Evolutionary conservation across 805 yeast genomes (phyloP).

Genomic region (Kazachstania kunashirensis): DNA sequence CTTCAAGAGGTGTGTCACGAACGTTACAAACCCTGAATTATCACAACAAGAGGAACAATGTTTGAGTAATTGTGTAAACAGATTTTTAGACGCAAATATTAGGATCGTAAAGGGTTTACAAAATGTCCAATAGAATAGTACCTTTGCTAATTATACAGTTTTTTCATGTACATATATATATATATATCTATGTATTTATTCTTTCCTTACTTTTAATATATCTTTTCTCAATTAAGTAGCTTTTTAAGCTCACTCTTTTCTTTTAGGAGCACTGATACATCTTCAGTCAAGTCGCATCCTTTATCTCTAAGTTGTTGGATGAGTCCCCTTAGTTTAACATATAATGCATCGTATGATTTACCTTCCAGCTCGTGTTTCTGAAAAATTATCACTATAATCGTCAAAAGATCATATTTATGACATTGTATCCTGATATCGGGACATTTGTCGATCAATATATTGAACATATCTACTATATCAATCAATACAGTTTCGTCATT

Average conservation of each 20-base stretch:
- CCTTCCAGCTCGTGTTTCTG: constrained; percentile 24
- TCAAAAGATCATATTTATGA: constrained; percentile 22
- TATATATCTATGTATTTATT: no score
- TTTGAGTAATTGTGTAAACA: constrained; percentile 68
- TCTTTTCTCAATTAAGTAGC: no score
- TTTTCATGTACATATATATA: neutral
- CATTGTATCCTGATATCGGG: constrained; percentile 16
- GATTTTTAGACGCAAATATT: constrained; percentile 81
- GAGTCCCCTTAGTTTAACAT: neutral
- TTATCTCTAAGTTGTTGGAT: neutral
- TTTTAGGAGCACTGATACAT: neutral
- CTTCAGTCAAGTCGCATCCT: constrained; percentile 1
- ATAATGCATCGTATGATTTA: constrained; percentile 5
- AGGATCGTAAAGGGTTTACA: constrained; percentile 56
- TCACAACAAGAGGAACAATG: constrained; percentile 58
- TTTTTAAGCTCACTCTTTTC: neutral
- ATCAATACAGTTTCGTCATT: constrained; percentile 9
- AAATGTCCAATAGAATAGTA: constrained; percentile 19
- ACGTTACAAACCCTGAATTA: constrained; percentile 40
- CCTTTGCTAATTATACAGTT: no score
- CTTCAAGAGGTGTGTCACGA: constrained; percentile 70
- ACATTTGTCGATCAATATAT: constrained; percentile 5
- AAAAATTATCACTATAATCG: constrained; percentile 12
- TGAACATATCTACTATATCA: constrained; percentile 4
- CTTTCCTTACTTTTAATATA: no score